Evolutionary conservation across 495 filamentous ascomycete genomes (phyloP), one percentile per base, ranked within the genome.

Genomic region (Terfezia boudieri): DNA sequence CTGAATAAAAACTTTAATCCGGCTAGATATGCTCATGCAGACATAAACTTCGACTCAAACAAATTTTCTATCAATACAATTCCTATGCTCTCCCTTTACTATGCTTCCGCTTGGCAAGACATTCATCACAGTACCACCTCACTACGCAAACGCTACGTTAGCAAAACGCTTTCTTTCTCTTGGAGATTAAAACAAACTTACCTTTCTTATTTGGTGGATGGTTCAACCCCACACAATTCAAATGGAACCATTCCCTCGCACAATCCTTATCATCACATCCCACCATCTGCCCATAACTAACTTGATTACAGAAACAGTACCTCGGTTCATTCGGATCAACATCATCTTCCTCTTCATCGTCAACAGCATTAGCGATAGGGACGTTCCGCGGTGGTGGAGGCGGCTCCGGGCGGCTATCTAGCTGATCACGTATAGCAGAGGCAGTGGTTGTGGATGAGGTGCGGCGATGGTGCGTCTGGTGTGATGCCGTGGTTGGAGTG

Each of bases 201-300:
- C 85, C 76, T 71, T 86, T 92, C 57, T 78, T 77, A 49, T 75
- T 83, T 32, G 90, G 90, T 50, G 88, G 83, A 61, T 83, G 84
- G 52, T 78, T 84, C 66, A 98, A 64, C 53, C 86, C 88, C 16
- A 93, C 87, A 67, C 90, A 98, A 41, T 79, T 80, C 46, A 98
- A 66, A 73, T 98, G 90, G 71, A 96, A 98, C 90, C 90, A 98
- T 69, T 96, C 89, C 58, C 78, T 74, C 57, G 80, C 75, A 69
- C 90, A 98, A 26, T 74, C 75, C 52, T 89, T 83, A 49, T 81
- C 84, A 63, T 98, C 90, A 59, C 90, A 98, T n/a, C 82, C 90
- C 14, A 98, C 84, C 90, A 98, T 98, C 69, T 93, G 84, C 20
- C 90, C 90, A 63, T 94, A 98, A 62, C 83, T 90, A 36, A 94